A percentile compares a stretch with the other conserved stretches of the same genome.
Conservation (phyloP, 306 rosid genomes). For the Oemleria cerasiformis region DNA sequence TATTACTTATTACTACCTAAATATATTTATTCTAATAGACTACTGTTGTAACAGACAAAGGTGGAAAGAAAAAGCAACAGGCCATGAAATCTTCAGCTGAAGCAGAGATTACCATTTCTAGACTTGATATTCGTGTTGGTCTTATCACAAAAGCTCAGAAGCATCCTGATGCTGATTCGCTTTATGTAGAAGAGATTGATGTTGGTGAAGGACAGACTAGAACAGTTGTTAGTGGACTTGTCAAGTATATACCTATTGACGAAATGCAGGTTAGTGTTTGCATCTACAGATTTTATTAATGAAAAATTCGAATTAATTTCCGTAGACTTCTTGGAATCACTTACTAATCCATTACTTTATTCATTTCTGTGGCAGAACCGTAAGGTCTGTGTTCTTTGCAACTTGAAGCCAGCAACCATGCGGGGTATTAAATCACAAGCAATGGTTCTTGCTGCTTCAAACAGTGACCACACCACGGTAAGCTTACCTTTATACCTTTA, state of each 20-base stretch:
- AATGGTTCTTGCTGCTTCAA: slow-evolving; percentile 94
- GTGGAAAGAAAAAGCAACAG: slow-evolving; percentile 66
- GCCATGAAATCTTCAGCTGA: slow-evolving; percentile 49
- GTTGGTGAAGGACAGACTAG: slow-evolving; percentile 79
- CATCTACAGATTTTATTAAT: not conserved
- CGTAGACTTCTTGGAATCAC: not conserved
- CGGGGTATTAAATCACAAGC: slow-evolving; percentile 93
- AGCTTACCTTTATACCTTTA: slow-evolving; percentile 18
- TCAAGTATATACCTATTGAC: slow-evolving; percentile 76
- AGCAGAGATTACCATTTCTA: slow-evolving; percentile 61
- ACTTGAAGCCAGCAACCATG: slow-evolving; percentile 85
- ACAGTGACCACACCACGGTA: slow-evolving; percentile 63
- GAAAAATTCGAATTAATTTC: not conserved
- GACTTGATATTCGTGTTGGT: slow-evolving; percentile 93
- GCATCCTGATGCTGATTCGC: slow-evolving; percentile 93
- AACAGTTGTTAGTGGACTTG: slow-evolving; percentile 95
- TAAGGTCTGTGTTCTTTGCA: slow-evolving; percentile 90
- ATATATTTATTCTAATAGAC: not conserved
- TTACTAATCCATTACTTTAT: slow-evolving; percentile 4
- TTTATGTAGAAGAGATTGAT: slow-evolving; percentile 91
- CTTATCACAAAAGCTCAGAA: slow-evolving; percentile 67
- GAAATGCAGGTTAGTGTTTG: slow-evolving; percentile 79
- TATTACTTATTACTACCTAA: not conserved
- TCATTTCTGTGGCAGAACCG: slow-evolving; percentile 63
- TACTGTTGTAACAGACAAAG: slow-evolving; percentile 44